These are phyloP conservation scores for Scutellaria barbata DNA, from an alignment of 257 asterid genomes.

Conservation along the genomic window DNA sequence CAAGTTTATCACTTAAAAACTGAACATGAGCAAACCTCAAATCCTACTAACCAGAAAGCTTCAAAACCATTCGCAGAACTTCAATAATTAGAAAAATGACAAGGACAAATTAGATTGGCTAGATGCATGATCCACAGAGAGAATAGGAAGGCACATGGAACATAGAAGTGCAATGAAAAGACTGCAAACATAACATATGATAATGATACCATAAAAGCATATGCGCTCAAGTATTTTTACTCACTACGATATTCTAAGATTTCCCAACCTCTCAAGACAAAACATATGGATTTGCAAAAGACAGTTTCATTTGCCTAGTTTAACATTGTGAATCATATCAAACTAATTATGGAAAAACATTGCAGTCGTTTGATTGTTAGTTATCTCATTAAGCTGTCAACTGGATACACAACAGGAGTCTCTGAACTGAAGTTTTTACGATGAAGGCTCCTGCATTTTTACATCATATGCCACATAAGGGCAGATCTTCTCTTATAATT, in stretches of 20 bases:
- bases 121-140: not conserved
- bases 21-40: constrained; percentile 9
- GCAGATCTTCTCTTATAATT: not conserved
- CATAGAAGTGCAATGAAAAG: too few relatives aligned
- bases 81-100: too few relatives aligned
- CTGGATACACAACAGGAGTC: not conserved
- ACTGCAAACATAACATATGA: too few relatives aligned
- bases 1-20: constrained; percentile 28
- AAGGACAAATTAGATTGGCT: too few relatives aligned
- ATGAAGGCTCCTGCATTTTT: not conserved
- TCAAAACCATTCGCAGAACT: too few relatives aligned
- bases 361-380: not conserved
- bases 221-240: too few relatives aligned
- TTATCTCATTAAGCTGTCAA: not conserved
- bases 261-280: too few relatives aligned
- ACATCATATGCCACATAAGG: not conserved
- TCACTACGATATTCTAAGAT: too few relatives aligned
- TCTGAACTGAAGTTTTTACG: not conserved
- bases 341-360: not conserved
- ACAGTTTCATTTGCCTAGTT: not conserved
- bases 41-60: constrained; percentile 3
- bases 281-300: too few relatives aligned
- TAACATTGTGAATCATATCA: not conserved
- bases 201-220: too few relatives aligned
- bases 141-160: not conserved